Percentiles rank a stretch among this genome's conserved stretches.
Conservation (phyloP, 1,284 basidiomycete species). For the Trichosporon asahii region DNA sequence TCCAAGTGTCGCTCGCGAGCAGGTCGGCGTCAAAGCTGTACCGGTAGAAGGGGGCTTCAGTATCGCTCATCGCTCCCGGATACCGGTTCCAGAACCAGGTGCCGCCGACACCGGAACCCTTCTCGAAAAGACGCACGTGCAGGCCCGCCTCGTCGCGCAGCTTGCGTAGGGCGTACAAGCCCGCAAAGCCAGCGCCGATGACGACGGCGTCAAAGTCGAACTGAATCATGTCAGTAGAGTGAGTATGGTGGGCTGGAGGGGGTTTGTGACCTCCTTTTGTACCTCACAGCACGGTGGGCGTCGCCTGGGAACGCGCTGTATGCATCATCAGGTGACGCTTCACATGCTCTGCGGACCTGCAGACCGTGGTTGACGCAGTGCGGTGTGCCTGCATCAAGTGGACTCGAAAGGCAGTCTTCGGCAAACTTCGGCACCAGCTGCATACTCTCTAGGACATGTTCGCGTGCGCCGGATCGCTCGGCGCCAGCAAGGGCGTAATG, state of each 20-base stretch:
- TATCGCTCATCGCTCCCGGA: conserved; percentile 36
- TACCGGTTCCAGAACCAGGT: conserved; percentile 23
- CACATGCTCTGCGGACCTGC: neutral
- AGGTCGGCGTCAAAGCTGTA: conserved; percentile 21
- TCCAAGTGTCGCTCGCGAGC: conserved; percentile 24
- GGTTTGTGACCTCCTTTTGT: neutral
- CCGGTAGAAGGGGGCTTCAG: conserved; percentile 33
- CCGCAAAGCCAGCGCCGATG: conserved; percentile 21
- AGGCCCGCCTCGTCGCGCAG: conserved; percentile 16
- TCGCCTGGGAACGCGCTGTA: neutral
- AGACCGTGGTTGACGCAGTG: neutral
- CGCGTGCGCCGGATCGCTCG: neutral
- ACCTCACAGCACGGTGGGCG: neutral
- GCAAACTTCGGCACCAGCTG: neutral
- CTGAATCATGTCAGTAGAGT: neutral
- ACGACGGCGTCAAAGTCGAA: conserved; percentile 13
- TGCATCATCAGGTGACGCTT: neutral
- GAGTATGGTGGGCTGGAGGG: neutral
- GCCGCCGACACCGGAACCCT: conserved; percentile 14
- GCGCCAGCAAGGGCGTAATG: conserved; percentile 5
- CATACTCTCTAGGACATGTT: conserved; percentile 10
- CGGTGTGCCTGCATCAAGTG: neutral
- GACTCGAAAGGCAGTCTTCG: neutral
- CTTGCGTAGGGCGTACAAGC: conserved; percentile 15
- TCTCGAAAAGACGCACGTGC: conserved; percentile 11